Percentiles rank a stretch among this genome's conserved stretches.
phyloP scores from a whole-genome alignment of 2,329 filamentous ascomycete species.

The Acrodontium crateriforme region DNA sequence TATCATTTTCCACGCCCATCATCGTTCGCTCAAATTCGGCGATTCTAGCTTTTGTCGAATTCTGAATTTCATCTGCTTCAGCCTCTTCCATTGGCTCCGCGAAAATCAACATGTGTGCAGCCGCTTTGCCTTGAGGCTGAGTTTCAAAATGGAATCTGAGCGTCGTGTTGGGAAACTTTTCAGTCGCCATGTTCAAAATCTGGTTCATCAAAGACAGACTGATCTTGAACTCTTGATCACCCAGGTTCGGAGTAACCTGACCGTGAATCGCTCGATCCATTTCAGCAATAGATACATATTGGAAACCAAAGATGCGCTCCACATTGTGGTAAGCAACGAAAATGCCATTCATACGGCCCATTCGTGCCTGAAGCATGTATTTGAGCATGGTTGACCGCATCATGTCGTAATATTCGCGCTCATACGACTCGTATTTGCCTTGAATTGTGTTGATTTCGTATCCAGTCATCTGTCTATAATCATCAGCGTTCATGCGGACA shows the following conservation, averaged over 20 bases:
- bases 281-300: constrained; percentile 75
- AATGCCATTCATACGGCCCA: constrained; percentile 97
- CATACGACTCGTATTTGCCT: constrained; percentile 80
- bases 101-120: constrained; percentile 60
- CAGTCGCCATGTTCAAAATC: constrained; percentile 59
- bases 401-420: constrained; percentile 95
- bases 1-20: constrained; percentile 15
- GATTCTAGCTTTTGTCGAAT: constrained; percentile 47
- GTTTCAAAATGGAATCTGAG: constrained; percentile 33
- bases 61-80: constrained; percentile 62
- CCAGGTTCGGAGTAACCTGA: constrained; percentile 49
- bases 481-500: constrained; percentile 70
- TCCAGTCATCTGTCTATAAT: constrained; percentile 60
- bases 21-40: constrained; percentile 50
- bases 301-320: constrained; percentile 90
- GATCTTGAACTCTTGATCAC: constrained; percentile 72
- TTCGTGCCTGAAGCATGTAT: constrained; percentile 89
- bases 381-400: constrained; percentile 88
- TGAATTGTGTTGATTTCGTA: constrained; percentile 71
- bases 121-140: constrained; percentile 9
- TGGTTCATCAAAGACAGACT: constrained; percentile 71
- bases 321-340: constrained; percentile 96
- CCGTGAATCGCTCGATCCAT: constrained; percentile 90
- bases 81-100: constrained; percentile 67
- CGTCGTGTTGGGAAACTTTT: constrained; percentile 53